Conservation (phyloP, 805 yeast genomes). For the Wickerhamomyces canadensis region DNA sequence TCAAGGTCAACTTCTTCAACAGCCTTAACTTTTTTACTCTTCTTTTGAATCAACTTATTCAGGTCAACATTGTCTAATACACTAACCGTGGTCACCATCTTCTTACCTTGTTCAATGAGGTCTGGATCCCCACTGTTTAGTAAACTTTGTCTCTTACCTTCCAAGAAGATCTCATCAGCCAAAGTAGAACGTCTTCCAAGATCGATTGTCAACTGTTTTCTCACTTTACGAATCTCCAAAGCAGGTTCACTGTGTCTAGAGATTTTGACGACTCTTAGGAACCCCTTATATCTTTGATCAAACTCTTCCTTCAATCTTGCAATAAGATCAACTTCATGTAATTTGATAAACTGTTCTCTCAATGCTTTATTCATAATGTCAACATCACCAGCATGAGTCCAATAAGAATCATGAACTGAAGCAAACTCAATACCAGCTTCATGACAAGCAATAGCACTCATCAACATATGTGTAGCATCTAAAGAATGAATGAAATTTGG, state of each 20-base stretch:
- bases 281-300: slow-evolving; percentile 69
- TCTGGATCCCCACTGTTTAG: slow-evolving; percentile 47
- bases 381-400: slow-evolving; percentile 93
- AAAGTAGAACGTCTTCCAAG: slow-evolving; percentile 51
- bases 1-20: slow-evolving; percentile 6
- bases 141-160: slow-evolving; percentile 53
- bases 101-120: slow-evolving; percentile 41
- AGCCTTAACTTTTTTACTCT: slow-evolving; percentile 3
- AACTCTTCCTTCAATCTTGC: slow-evolving; percentile 71
- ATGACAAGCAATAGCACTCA: slow-evolving; percentile 78
- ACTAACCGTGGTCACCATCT: slow-evolving; percentile 67
- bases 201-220: slow-evolving; percentile 41
- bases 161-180: slow-evolving; percentile 70
- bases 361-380: slow-evolving; percentile 62
- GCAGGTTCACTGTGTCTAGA: slow-evolving; percentile 49
- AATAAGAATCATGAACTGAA: slow-evolving; percentile 94
- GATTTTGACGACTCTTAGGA: slow-evolving; percentile 55
- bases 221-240: slow-evolving; percentile 39
- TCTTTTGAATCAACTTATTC: slow-evolving; percentile 4
- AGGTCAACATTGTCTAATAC: slow-evolving; percentile 30
- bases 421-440: slow-evolving; percentile 69
- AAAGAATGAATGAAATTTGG: slow-evolving; percentile 93
- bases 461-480: slow-evolving; percentile 95
- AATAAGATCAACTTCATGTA: slow-evolving; percentile 73
- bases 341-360: slow-evolving; percentile 71